Base-by-base conservation (phyloP, 2,329 filamentous ascomycete species). In the Cercospora citrullina region DNA sequence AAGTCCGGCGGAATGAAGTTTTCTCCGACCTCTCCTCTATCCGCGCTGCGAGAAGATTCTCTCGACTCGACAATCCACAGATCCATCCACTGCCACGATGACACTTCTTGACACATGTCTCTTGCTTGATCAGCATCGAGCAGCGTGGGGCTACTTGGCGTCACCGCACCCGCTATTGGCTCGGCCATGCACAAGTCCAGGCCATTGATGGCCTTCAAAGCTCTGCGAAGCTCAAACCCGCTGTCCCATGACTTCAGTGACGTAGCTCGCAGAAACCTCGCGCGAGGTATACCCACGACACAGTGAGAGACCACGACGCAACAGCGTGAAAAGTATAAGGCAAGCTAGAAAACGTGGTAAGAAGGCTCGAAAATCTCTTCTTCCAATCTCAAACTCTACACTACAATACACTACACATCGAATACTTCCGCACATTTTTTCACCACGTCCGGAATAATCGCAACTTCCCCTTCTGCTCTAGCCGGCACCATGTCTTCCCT, bases 181-280 rank as follows among this genome's bases (percentile, higher is more conserved):
- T 28, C 21, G 48, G 21, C 23, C 23, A 1, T 9, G n/a, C 2
- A 53, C 48, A n/a, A n/a, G 48, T n/a, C 48, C 14, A 53, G 48
- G 23, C 48, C 48, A 53, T 30, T 53, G 48, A 53, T 53, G 48
- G 48, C 48, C 48, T 28, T 53, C 48, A 5, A 12, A 48, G 42
- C 42, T 48, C 42, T 48, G 42, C 5, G 36, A 21, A 23, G 42
- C 42, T 48, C 42, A 10, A 39, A 48, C 42, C 42, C 42, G 33
- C 26, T n/a, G n/a, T 30, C 30, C 18, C 5, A 63, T 63, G 61
- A 63, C 31, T 39, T 55, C 61, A 55, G 28, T 63, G 61, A 63
- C 61, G 61, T 63, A 53, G 55, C 30, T 55, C 60, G 60, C 60
- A 62, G 60, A 62, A 62, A 62, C 36, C 60, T 62, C 60, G 60